Base-by-base conservation (phyloP, 768 basidiomycete genomes). In the Psilocybe cubensis region DNA sequence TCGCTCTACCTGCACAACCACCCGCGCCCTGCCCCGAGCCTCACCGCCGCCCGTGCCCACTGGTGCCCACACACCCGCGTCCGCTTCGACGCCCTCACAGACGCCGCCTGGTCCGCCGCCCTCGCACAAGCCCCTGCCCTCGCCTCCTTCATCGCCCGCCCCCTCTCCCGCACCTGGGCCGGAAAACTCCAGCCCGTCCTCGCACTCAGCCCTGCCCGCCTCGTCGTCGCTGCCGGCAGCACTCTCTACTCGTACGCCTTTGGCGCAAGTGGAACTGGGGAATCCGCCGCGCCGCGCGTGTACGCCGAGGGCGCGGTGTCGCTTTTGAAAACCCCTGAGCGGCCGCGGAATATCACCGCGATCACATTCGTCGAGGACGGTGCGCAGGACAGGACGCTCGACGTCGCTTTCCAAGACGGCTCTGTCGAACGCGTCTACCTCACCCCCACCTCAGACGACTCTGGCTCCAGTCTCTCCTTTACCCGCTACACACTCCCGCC, bases 61-160 rank as follows among this genome's bases (percentile, higher is more conserved):
- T 87, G 86, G 85, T 70, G 74, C 14, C 59, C 81, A 14, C 70
- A 72, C 40, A 68, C 58, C 1, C 76, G 76, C 57, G 80, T 79
- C 1, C 77, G 75, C 46, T 86, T 88, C 60, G 74, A 88, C 60
- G 66, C 70, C n/a, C 66, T 83, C 7, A 67, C 79, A 4, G 88
- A 90, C 65, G 58, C 64, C 3, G 74, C 80, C 10, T 91, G 89
- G 89, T 60, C 71, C n/a, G n/a, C n/a, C n/a, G n/a, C n/a, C n/a
- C n/a, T n/a, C n/a, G n/a, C n/a, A n/a, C n/a, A n/a, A n/a, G n/a
- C n/a, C n/a, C n/a, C n/a, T n/a, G n/a, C n/a, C n/a, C n/a, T n/a
- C n/a, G n/a, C n/a, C n/a, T n/a, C n/a, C n/a, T 89, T 89, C 57
- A 71, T 88, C 20, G 87, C 88, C 3, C 81, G 87, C 1, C 89